These are phyloP conservation scores for Alloteropsis semialata DNA, from an alignment of 176 grass and related monocot species.

Conservation along the genomic window DNA sequence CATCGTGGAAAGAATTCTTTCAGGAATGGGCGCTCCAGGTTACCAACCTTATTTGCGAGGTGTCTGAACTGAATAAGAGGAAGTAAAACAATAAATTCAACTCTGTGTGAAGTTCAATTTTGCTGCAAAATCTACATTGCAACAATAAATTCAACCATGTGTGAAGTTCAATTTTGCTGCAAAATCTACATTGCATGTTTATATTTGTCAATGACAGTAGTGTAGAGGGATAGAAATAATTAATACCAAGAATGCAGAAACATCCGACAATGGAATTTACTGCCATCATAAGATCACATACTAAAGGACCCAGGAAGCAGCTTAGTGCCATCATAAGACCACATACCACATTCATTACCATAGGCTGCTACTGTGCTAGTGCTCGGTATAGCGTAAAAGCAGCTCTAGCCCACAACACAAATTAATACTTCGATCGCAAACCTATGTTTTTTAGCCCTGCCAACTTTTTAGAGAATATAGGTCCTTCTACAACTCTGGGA, in stretches of 20 bases:
- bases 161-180: conserved; percentile 4
- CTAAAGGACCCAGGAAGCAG: background rate
- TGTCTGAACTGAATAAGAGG: conserved; percentile 89
- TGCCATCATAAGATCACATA: background rate
- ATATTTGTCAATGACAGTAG: background rate
- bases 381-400: conserved; percentile 1
- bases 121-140: conserved; percentile 15
- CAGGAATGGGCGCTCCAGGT: conserved; percentile 95
- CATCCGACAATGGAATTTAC: background rate
- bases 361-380: background rate
- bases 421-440: background rate
- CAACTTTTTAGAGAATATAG: background rate
- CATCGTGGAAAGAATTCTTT: conserved; percentile 98
- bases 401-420: background rate
- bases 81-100: conserved; percentile 34
- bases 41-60: conserved; percentile 92
- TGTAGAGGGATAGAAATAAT: background rate
- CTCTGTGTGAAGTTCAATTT: background rate
- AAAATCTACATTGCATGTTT: conserved; percentile 1
- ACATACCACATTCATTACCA: conserved; percentile 21
- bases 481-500: background rate
- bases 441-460: background rate
- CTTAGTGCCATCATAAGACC: conserved; percentile 4
- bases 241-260: background rate
- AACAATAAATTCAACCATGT: conserved; percentile 6